A percentile compares a stretch with the other conserved stretches of the same genome.
phyloP scores from a whole-genome alignment of 2,329 filamentous ascomycete species.

The Exophiala oligosperma region DNA sequence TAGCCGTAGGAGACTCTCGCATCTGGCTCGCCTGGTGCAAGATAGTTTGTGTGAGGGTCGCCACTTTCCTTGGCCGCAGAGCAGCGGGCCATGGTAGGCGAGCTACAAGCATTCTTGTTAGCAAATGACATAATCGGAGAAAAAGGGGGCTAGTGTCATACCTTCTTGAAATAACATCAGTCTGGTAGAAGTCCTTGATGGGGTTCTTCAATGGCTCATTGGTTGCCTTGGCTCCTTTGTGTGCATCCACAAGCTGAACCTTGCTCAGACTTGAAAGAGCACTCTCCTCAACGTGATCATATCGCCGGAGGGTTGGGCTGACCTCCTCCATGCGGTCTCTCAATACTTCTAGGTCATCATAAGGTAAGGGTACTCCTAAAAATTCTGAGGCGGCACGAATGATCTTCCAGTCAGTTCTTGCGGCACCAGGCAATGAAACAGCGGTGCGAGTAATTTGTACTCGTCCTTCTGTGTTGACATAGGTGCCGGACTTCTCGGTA shows the following conservation, averaged over 20 bases:
- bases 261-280: constrained; percentile 76
- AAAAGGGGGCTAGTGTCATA: constrained; percentile 47
- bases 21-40: constrained; percentile 65
- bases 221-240: constrained; percentile 78
- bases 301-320: constrained; percentile 82
- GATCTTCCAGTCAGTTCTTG: constrained; percentile 98
- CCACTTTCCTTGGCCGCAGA: constrained; percentile 85
- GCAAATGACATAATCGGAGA: constrained; percentile 9
- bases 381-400: constrained; percentile 91
- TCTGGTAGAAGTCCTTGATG: constrained; percentile 98
- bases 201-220: constrained; percentile 77
- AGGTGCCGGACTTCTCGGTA: constrained; percentile 94
- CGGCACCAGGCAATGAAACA: constrained; percentile 82
- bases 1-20: constrained; percentile 40
- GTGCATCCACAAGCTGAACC: constrained; percentile 93
- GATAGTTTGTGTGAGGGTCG: constrained; percentile 75
- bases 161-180: constrained; percentile 95
- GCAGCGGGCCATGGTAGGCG: constrained; percentile 97
- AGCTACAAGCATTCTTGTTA: constrained; percentile 56
- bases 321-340: constrained; percentile 95
- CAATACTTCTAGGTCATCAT: constrained; percentile 86
- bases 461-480: constrained; percentile 96
- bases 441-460: constrained; percentile 92
- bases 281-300: constrained; percentile 86
- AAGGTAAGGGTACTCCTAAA: constrained; percentile 80